Evolutionary conservation across 176 grass and related monocot species (phyloP).

Genomic region (Bromus sterilis): DNA sequence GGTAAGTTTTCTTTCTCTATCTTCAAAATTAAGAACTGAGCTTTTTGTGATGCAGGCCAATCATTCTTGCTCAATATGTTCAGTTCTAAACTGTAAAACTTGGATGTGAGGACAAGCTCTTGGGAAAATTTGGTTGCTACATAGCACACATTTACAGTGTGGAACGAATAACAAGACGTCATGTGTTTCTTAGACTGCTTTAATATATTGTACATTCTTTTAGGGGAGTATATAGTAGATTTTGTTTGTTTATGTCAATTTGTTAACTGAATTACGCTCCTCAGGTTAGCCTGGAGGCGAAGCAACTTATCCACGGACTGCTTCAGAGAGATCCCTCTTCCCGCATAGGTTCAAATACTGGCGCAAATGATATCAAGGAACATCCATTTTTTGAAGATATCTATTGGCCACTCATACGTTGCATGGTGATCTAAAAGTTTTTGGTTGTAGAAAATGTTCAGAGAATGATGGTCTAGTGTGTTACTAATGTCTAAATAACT

Average conservation of each 20-base stretch:
- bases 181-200: neutral
- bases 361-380: conserved; percentile 92
- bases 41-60: neutral
- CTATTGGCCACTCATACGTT: conserved; percentile 91
- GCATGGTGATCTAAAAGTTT: conserved; percentile 70
- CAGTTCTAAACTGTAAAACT: neutral
- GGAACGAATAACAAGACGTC: neutral
- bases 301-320: conserved; percentile 83
- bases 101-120: neutral
- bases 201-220: neutral
- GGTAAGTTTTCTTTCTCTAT: conserved; percentile 33
- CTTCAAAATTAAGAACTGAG: neutral
- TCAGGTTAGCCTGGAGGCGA: conserved; percentile 76
- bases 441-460: neutral
- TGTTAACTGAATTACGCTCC: neutral
- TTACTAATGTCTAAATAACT: conserved; percentile 13
- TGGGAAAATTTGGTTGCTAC: neutral
- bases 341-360: conserved; percentile 69
- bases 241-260: neutral
- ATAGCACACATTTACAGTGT: neutral
- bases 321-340: conserved; percentile 80
- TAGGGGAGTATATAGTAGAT: neutral
- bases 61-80: neutral
- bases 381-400: conserved; percentile 82
- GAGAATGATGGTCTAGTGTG: neutral